These are phyloP conservation scores for Tetracladium maxilliforme DNA, from an alignment of 2,329 filamentous ascomycete species.

Conservation along the genomic window DNA sequence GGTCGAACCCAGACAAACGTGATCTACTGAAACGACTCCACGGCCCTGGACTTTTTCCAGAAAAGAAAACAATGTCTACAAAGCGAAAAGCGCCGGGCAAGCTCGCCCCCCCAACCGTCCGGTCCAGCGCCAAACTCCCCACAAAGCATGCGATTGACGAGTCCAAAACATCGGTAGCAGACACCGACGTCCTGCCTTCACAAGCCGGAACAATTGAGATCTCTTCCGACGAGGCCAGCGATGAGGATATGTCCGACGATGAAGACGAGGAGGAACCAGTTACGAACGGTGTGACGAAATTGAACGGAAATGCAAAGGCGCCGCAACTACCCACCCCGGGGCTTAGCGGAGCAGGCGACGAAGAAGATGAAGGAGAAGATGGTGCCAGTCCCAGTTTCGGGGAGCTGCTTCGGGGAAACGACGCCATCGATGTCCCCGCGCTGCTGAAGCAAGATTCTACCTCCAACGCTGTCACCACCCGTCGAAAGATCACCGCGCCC, in stretches of 20 bases:
- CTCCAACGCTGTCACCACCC: constrained; percentile 18
- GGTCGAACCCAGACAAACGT: no score
- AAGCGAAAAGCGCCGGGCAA: constrained; percentile 45
- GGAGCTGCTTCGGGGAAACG: constrained; percentile 60
- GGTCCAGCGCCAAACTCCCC: constrained; percentile 33
- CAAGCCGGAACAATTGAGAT: constrained; percentile 35
- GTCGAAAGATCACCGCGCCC: constrained; percentile 20
- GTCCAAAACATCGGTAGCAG: constrained; percentile 36
- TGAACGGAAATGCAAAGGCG: no score
- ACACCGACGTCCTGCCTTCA: constrained; percentile 17
- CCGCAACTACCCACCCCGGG: no score
- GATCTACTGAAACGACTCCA: no score
- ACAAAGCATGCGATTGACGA: constrained; percentile 40
- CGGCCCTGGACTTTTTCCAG: no score
- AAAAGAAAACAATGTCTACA: constrained; percentile 42
- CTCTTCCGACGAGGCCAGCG: constrained; percentile 36
- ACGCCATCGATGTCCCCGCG: constrained; percentile 62
- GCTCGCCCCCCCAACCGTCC: constrained; percentile 39
- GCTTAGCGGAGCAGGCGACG: constrained; percentile 33
- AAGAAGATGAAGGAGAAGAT: constrained; percentile 23
- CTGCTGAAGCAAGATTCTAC: constrained; percentile 18
- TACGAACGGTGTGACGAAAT: no score
- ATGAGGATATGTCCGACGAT: constrained; percentile 17
- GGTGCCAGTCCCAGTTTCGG: constrained; percentile 57
- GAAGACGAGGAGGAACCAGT: constrained; percentile 11